Percentiles rank a stretch among this genome's conserved stretches.
These are phyloP conservation scores for Backusella tarrabulga DNA, from an alignment of 192 early-diverging fungal genomes.

Conservation along the genomic window DNA sequence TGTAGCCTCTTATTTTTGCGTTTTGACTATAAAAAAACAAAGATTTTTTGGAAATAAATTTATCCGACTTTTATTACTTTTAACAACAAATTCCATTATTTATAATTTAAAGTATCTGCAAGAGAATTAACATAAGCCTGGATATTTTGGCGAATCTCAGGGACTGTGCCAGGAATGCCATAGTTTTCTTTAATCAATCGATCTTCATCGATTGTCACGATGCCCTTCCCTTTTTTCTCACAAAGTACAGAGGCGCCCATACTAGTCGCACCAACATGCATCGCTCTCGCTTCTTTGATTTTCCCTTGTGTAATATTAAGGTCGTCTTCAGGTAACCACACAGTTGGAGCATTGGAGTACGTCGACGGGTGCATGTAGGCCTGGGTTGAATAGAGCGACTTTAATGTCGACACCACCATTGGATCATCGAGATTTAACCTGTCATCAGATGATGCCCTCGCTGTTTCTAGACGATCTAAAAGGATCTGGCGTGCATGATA, in stretches of 20 bases:
- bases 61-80: background rate
- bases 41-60: background rate
- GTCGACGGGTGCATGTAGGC: slow-evolving; percentile 47
- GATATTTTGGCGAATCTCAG: background rate
- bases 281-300: slow-evolving; percentile 27
- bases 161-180: slow-evolving; percentile 24
- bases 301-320: slow-evolving; percentile 35
- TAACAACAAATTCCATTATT: background rate
- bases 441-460: background rate
- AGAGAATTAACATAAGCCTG: background rate
- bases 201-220: slow-evolving; percentile 29
- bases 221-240: slow-evolving; percentile 17
- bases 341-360: slow-evolving; percentile 34
- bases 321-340: slow-evolving; percentile 51
- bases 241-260: slow-evolving; percentile 24
- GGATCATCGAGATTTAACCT: background rate
- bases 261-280: slow-evolving; percentile 32
- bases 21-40: no score
- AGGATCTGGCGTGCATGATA: background rate
- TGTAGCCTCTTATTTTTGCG: background rate
- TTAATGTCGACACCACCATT: background rate
- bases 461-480: background rate
- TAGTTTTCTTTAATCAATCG: background rate
- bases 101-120: background rate
- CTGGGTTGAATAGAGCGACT: slow-evolving; percentile 20